Evolutionary conservation across 257 asterid species (phyloP).

Genomic region (Euphrasia confusa): DNA sequence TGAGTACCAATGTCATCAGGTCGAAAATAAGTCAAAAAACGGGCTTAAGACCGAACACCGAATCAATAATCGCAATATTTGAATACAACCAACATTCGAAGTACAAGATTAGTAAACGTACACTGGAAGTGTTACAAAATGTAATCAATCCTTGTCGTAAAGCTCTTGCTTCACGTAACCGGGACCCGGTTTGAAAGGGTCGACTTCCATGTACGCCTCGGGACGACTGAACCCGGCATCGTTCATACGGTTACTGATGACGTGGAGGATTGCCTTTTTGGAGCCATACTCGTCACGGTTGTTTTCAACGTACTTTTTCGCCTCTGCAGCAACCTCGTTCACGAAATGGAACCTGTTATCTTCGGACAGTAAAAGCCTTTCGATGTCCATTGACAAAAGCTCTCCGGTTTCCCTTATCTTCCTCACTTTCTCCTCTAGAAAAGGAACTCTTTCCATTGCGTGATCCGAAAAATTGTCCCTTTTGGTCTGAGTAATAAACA

Average conservation of each 20-base stretch:
- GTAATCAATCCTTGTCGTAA: slow-evolving; percentile 21
- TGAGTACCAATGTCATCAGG: too few species aligned
- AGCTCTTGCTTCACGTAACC: slow-evolving; percentile 69
- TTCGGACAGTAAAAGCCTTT: slow-evolving; percentile 69
- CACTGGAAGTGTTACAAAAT: too few species aligned
- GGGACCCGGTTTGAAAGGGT: slow-evolving; percentile 91
- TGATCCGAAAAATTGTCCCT: slow-evolving; percentile 52
- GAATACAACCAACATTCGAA: too few species aligned
- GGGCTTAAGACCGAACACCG: too few species aligned
- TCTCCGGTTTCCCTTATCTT: slow-evolving; percentile 67
- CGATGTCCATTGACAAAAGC: slow-evolving; percentile 64
- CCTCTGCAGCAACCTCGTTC: slow-evolving; percentile 90
- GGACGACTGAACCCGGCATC: slow-evolving; percentile 80
- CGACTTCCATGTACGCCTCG: slow-evolving; percentile 70
- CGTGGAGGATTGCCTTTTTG: slow-evolving; percentile 88
- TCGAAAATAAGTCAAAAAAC: too few species aligned
- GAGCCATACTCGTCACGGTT: slow-evolving; percentile 89
- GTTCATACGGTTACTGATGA: slow-evolving; percentile 83
- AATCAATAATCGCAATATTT: too few species aligned
- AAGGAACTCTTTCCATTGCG: slow-evolving; percentile 67
- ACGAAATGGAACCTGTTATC: slow-evolving; percentile 81
- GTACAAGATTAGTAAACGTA: too few species aligned
- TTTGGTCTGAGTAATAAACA: slow-evolving; percentile 34
- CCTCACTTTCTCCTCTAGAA: slow-evolving; percentile 90
- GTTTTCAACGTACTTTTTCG: slow-evolving; percentile 78